phyloP scores from a whole-genome alignment of 192 early-diverging fungal species.

The Coemansia sp. region DNA sequence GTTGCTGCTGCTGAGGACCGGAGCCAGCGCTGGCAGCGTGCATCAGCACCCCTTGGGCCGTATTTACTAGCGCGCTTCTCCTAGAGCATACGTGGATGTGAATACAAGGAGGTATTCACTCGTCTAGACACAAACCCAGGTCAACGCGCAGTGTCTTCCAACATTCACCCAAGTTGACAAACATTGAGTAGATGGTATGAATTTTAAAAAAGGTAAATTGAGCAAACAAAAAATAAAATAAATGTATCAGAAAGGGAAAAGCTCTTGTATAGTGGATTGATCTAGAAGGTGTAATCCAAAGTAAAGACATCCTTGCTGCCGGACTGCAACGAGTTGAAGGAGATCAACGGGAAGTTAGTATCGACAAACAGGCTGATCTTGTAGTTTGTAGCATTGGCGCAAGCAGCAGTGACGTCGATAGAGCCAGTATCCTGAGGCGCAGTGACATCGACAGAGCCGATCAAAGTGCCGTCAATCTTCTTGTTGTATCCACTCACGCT shows the following conservation, averaged over 20 bases:
- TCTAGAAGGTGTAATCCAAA: conserved; percentile 15
- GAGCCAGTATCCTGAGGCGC: neutral
- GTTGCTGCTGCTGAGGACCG: conserved; percentile 3
- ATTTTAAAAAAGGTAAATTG: no score
- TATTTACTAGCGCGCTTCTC: no score
- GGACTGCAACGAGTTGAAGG: conserved; percentile 50
- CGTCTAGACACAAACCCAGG: no score
- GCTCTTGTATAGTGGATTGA: no score
- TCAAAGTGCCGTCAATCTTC: conserved; percentile 17
- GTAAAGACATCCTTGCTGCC: conserved; percentile 37
- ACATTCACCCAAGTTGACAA: no score
- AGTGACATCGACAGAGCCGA: conserved; percentile 25
- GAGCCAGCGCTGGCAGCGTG: conserved; percentile 13
- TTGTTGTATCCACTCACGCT: conserved; percentile 45
- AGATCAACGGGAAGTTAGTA: conserved; percentile 21
- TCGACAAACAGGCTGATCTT: conserved; percentile 51
- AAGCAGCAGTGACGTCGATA: conserved; percentile 39
- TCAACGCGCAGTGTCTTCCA: no score
- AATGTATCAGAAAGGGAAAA: no score
- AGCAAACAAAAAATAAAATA: no score
- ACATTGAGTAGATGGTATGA: no score
- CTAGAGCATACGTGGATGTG: no score
- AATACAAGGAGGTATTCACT: no score
- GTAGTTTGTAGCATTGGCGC: conserved; percentile 21
- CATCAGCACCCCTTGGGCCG: conserved; percentile 8